A percentile compares a stretch with the other conserved stretches of the same genome.
These are phyloP conservation scores for Talaromyces albobiverticillius DNA, from an alignment of 2,329 filamentous ascomycete genomes.

Conservation along the genomic window DNA sequence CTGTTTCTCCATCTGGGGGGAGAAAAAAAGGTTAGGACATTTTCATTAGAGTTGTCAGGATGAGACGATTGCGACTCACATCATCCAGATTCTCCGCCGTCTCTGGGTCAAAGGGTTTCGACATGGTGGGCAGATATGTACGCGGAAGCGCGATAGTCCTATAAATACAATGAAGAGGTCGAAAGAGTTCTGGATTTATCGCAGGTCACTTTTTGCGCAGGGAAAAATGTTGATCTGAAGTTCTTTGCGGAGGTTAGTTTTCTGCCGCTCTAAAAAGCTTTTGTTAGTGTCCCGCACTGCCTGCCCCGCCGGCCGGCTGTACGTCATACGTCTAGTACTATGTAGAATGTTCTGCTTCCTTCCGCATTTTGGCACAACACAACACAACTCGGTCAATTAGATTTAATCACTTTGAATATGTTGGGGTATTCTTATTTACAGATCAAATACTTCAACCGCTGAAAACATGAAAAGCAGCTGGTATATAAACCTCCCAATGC, in stretches of 20 bases:
- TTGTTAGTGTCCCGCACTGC: neutral
- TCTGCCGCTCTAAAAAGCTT: too few relatives aligned
- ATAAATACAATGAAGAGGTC: neutral
- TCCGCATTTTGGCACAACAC: too few relatives aligned
- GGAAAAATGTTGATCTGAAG: neutral
- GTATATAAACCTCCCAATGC: neutral
- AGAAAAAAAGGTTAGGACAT: constrained; percentile 22
- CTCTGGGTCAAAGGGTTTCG: constrained; percentile 53
- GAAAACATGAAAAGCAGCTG: neutral
- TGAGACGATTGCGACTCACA: constrained; percentile 43
- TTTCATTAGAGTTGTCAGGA: neutral
- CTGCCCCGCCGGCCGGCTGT: neutral
- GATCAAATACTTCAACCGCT: neutral
- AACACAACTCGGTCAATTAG: too few relatives aligned
- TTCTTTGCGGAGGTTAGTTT: neutral
- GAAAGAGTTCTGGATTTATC: neutral
- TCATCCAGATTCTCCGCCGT: constrained; percentile 68
- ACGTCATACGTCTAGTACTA: constrained; percentile 7
- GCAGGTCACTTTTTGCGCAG: neutral
- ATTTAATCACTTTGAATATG: neutral
- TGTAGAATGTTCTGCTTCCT: neutral
- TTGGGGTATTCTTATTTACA: neutral
- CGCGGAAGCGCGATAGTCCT: neutral
- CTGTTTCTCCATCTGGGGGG: constrained; percentile 87
- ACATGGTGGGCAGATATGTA: constrained; percentile 23